Evolutionary conservation across 345 rosid genomes (phyloP), one percentile per base, ranked within the genome.

Genomic region (Eutrema heterophyllum): DNA sequence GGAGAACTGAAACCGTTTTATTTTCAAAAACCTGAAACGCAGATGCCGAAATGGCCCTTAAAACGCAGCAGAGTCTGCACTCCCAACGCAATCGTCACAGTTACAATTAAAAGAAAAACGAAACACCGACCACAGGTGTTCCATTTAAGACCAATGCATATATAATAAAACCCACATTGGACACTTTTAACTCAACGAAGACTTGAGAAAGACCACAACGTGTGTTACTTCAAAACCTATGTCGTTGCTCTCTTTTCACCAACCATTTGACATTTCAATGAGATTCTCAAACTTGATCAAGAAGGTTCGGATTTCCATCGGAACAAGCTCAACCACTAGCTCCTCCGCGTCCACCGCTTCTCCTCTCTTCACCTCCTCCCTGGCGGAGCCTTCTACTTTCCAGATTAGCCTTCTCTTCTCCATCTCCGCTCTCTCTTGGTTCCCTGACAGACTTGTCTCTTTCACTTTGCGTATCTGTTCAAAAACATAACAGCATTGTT

Each of bases 221-320:
- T 49, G 33, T 49, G 15, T 38, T 38, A 27, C 35, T 49, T 67
- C 9, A 26, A 38, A 63, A 52, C 7, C 33, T 56, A 48, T 18
- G 72, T 24, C 39, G 71, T 44, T 63, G 69, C 51, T 61, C 70
- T 68, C 52, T 16, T 36, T 1, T 63, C 69, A 72, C 50, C 58
- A 48, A 40, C 40, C 58, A 62, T 43, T 46, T 81, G 61, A 71
- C 58, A 62, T 43, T 46, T 81, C 65, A 71, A 44, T 65, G 56
- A 30, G 61, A 67, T 70, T 49, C 68, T 77, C 81, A 32, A 76
- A 74, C 53, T 44, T 48, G 32, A 76, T 65, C 43, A 88, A 18
- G 64, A 94, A 94, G 32, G 98, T 91, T 21, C 98, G 86, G 43
- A 94, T 91, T 80, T 94, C 97, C 97, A 91, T 91, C 0, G 97